Evolutionary conservation across 2,329 filamentous ascomycete genomes (phyloP), one percentile per base, ranked within the genome.

Genomic region (Fusarium tuaranense): DNA sequence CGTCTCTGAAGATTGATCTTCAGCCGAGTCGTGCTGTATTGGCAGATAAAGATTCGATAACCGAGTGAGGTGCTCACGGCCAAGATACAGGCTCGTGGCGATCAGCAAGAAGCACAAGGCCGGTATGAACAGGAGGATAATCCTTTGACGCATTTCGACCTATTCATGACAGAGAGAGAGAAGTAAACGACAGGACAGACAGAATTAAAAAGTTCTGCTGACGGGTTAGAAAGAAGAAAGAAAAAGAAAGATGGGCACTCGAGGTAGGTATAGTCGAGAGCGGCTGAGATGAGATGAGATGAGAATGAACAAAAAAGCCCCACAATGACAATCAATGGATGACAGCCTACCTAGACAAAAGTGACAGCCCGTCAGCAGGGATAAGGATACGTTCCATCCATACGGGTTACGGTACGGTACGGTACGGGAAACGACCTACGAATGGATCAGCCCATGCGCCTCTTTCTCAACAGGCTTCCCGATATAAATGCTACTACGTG

Each of bases 21-120:
- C 20, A 25, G 36, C 30, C 30, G 63, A 32, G 27, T 25, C 36
- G 27, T 70, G 38, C 38, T 67, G 57, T 1, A 69, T 69, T 25
- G 76, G 74, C 44, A 77, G 55, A 44, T 71, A 67, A 22, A 74
- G 36, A 20, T 68, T 65, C 9, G 76, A 71, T 16, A 78, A 38
- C 44, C 76, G 65, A 38, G 67, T 69, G 44, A 78, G 65, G n/a
- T 75, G 76, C 51, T 77, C 76, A 18, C 68, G 74, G 27, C 76
- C 76, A 16, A 78, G 63, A 60, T 78, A 78, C 25, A 78, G 51
- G 32, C 72, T 67, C 16, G 67, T 73, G 14, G 63, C 34, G 46
- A 70, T 46, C 32, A 78, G 55, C 22, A 77, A 58, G 65, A 78
- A 75, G 59, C 70, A 77, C 18, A 74, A 34, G 27, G 69, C 59